phyloP scores from a whole-genome alignment of 2,329 filamentous ascomycete species.

The Celoporthe dispersa region DNA sequence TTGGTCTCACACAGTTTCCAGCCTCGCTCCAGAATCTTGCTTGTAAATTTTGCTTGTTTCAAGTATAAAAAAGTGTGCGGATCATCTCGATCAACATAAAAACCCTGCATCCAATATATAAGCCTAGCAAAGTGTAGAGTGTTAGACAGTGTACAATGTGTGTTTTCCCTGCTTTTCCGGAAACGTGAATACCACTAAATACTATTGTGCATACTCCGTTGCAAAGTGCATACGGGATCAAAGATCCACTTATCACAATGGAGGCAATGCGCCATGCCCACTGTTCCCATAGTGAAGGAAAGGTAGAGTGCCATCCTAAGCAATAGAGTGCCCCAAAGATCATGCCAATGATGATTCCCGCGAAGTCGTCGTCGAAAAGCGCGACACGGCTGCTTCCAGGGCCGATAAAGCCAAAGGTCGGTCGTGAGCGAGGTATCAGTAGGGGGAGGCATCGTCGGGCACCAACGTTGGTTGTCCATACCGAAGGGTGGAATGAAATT shows the following conservation, averaged over 20 bases:
- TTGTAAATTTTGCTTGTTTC: no score
- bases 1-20: no score
- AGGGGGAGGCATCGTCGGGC: neutral
- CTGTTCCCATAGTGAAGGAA: neutral
- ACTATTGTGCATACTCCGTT: neutral
- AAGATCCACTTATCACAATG: neutral
- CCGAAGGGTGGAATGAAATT: neutral
- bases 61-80: neutral
- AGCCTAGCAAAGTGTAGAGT: neutral
- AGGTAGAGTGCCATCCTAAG: neutral
- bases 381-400: neutral
- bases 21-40: no score
- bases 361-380: neutral
- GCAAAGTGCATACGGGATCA: neutral
- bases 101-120: neutral
- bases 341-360: neutral
- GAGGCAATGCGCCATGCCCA: neutral
- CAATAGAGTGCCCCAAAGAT: neutral
- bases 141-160: neutral
- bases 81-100: neutral
- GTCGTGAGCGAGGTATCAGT: neutral
- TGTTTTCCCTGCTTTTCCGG: neutral
- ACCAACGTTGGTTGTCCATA: neutral
- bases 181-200: neutral
- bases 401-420: neutral